Conservation (phyloP, 345 rosid species). For the Melastoma malabathricum region DNA sequence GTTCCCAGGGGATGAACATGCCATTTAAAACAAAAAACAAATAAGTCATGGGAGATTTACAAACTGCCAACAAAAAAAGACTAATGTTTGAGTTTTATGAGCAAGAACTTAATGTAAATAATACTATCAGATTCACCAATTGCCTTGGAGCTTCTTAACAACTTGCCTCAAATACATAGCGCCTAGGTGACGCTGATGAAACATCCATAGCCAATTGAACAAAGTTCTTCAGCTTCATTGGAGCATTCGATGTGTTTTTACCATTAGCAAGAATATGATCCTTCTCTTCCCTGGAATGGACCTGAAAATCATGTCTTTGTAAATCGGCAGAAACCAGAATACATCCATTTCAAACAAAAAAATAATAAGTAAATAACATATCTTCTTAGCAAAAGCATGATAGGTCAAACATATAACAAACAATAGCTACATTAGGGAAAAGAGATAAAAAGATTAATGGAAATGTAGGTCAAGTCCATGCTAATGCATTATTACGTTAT, state of each 20-base stretch:
- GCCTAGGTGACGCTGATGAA: slow-evolving; percentile 79
- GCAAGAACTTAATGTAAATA: background rate
- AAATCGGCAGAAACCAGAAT: background rate
- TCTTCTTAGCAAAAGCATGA: too few species aligned
- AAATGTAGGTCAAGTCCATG: too few species aligned
- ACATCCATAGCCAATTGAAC: slow-evolving; percentile 92
- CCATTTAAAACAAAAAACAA: too few species aligned
- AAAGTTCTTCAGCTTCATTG: slow-evolving; percentile 53
- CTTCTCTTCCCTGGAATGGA: slow-evolving; percentile 33
- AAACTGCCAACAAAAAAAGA: background rate
- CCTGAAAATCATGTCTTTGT: slow-evolving; percentile 26
- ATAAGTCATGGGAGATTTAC: too few species aligned
- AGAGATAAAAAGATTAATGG: too few species aligned
- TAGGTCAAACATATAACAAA: too few species aligned
- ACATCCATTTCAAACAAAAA: too few species aligned
- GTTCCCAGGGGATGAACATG: too few species aligned
- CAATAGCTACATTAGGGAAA: too few species aligned
- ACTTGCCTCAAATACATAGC: slow-evolving; percentile 90
- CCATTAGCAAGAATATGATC: slow-evolving; percentile 13
- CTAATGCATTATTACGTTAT: too few species aligned
- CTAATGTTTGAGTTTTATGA: background rate
- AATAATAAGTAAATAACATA: too few species aligned
- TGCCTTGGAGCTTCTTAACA: background rate
- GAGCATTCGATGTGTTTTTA: slow-evolving; percentile 16
- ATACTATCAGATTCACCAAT: background rate